Evolutionary conservation across 2,329 filamentous ascomycete genomes (phyloP).

Genomic region (Alternaria gaisen): DNA sequence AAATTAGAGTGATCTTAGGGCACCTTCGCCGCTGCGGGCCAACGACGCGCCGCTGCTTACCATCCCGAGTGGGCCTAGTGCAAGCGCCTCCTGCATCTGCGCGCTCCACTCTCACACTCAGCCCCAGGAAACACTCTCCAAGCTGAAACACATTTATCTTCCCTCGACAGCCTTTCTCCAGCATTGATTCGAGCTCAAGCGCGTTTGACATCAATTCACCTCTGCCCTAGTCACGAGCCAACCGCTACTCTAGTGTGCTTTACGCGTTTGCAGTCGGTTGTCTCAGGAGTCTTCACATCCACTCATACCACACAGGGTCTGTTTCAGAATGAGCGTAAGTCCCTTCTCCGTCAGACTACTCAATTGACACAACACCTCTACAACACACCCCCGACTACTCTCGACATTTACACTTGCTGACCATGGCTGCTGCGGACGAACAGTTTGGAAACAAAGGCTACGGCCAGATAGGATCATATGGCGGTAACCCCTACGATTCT

Average conservation of each 20-base stretch:
- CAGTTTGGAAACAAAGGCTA: slow-evolving; percentile 55
- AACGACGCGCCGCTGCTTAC: slow-evolving; percentile 16
- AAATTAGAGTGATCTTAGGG: slow-evolving; percentile 26
- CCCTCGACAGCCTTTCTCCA: slow-evolving; percentile 14
- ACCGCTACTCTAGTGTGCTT: slow-evolving; percentile 17
- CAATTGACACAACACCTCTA: slow-evolving; percentile 16
- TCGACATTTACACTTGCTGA: slow-evolving; percentile 23
- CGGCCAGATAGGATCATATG: slow-evolving; percentile 53
- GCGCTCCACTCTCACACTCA: slow-evolving; percentile 18
- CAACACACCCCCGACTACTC: slow-evolving; percentile 14
- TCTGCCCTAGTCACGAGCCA: neutral
- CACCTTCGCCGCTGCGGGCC: slow-evolving; percentile 18
- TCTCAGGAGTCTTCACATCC: slow-evolving; percentile 48
- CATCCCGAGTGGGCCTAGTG: slow-evolving; percentile 20
- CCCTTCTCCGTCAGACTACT: slow-evolving; percentile 23
- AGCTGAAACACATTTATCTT: slow-evolving; percentile 28
- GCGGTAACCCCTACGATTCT: slow-evolving; percentile 56
- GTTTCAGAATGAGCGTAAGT: slow-evolving; percentile 54
- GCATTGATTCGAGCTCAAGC: slow-evolving; percentile 17
- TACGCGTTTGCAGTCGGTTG: slow-evolving; percentile 30
- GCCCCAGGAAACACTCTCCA: slow-evolving; percentile 23
- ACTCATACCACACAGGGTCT: slow-evolving; percentile 42
- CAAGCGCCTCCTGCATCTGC: slow-evolving; percentile 15
- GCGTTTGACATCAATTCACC: slow-evolving; percentile 17
- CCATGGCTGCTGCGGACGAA: slow-evolving; percentile 33